A percentile compares a stretch with the other conserved stretches of the same genome.
Evolutionary conservation across 371 early-diverging fungal species (phyloP).

Genomic region (Circinella minor): DNA sequence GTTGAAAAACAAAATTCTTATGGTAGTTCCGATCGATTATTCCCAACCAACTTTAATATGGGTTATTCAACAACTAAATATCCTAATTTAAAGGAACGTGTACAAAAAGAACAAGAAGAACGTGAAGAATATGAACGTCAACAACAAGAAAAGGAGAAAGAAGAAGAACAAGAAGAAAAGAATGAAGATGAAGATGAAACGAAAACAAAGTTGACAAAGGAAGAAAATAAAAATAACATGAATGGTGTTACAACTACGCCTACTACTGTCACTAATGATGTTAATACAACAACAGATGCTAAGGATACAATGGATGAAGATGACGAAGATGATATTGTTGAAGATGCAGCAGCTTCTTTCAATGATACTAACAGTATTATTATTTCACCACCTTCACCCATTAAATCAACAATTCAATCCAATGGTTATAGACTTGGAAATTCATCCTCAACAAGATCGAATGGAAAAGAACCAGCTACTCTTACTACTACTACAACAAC

Average conservation of each 20-base stretch:
- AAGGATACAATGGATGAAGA: constrained; percentile 3
- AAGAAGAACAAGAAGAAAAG: constrained; percentile 8
- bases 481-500: too few relatives aligned
- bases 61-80: neutral
- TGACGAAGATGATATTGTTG: constrained; percentile 25
- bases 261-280: neutral
- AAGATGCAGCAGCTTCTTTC: constrained; percentile 16
- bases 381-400: constrained; percentile 2
- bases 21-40: neutral
- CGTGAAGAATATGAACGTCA: constrained; percentile 9
- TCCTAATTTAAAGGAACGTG: constrained; percentile 18
- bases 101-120: constrained; percentile 9
- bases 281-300: neutral
- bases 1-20: constrained; percentile 17
- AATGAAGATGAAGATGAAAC: neutral
- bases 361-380: constrained; percentile 13
- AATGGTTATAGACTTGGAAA: neutral
- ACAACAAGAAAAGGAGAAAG: constrained; percentile 4
- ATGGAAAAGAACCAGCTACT: neutral
- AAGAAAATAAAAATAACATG: neutral
- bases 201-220: neutral
- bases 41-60: constrained; percentile 4
- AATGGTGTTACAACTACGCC: neutral
- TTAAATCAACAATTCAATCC: neutral
- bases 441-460: neutral